Evolutionary conservation across 2,329 filamentous ascomycete species (phyloP).

Genomic region (Arthroderma sp.): DNA sequence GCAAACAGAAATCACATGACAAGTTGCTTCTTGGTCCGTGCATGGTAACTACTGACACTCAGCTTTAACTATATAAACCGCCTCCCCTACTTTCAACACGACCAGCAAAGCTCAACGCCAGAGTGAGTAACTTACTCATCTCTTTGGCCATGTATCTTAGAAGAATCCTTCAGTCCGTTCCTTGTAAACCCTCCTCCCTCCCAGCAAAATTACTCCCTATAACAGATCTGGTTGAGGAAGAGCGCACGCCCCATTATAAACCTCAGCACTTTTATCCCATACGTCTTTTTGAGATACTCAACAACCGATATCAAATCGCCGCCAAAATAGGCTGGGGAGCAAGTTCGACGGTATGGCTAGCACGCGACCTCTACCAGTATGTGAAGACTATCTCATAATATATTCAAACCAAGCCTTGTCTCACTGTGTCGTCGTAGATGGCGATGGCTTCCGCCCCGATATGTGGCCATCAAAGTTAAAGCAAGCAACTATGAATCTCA

Average conservation of each 20-base stretch:
- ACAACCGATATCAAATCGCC: conserved; percentile 10
- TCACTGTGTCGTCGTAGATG: conserved; percentile 13
- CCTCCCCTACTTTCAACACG: no score
- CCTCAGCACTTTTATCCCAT: conserved; percentile 12
- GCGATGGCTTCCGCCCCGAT: conserved; percentile 16
- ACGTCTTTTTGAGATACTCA: conserved; percentile 9
- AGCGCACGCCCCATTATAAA: conserved; percentile 4
- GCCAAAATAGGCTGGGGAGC: conserved; percentile 24
- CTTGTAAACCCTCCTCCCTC: no score
- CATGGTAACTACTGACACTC: no score
- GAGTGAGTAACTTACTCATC: no score
- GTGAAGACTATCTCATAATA: neutral
- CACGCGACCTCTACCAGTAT: conserved; percentile 17
- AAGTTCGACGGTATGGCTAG: conserved; percentile 31
- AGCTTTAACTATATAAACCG: no score
- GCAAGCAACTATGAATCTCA: conserved; percentile 16
- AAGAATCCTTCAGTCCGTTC: no score
- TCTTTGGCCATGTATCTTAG: no score
- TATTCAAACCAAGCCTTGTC: no score
- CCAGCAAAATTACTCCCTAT: no score
- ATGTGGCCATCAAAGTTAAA: conserved; percentile 25
- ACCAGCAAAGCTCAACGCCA: no score
- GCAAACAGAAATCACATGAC: no score
- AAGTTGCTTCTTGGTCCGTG: no score
- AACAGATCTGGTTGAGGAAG: conserved; percentile 6